Evolutionary conservation across 2,329 filamentous ascomycete genomes (phyloP).

Genomic region (Coleophoma cylindrospora): DNA sequence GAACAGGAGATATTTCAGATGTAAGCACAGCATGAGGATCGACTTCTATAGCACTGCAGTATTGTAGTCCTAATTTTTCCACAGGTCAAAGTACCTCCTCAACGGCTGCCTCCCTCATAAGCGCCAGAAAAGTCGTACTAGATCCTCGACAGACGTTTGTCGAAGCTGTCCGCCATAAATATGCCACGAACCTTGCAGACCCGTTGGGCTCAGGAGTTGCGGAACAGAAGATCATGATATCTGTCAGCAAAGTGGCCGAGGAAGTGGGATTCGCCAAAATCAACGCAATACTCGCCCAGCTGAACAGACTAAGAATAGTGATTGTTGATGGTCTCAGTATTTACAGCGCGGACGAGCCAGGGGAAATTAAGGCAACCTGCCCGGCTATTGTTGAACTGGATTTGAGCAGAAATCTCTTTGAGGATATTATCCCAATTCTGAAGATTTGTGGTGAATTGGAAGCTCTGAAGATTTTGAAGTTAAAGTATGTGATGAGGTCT

Average conservation of each 20-base stretch:
- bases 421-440: conserved; percentile 59
- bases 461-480: conserved; percentile 58
- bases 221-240: conserved; percentile 59
- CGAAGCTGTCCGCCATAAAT: conserved; percentile 77
- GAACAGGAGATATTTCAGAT: conserved; percentile 75
- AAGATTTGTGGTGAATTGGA: conserved; percentile 67
- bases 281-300: conserved; percentile 67
- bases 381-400: conserved; percentile 74
- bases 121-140: conserved; percentile 60
- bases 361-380: conserved; percentile 46
- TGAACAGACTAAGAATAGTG: conserved; percentile 74
- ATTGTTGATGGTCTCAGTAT: conserved; percentile 76
- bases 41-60: background rate
- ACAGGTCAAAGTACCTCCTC: conserved; percentile 54
- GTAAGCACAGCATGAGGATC: conserved; percentile 43
- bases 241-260: conserved; percentile 73
- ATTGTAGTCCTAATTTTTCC: background rate
- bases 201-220: conserved; percentile 21
- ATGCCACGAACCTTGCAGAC: conserved; percentile 55
- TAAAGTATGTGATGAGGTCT: conserved; percentile 56
- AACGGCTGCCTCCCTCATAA: conserved; percentile 81
- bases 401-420: conserved; percentile 78
- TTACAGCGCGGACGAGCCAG: conserved; percentile 28
- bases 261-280: conserved; percentile 97
- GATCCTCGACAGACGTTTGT: conserved; percentile 71